Base-by-base conservation (phyloP, 2,329 filamentous ascomycete genomes). In the Setomelanomma holmii region DNA sequence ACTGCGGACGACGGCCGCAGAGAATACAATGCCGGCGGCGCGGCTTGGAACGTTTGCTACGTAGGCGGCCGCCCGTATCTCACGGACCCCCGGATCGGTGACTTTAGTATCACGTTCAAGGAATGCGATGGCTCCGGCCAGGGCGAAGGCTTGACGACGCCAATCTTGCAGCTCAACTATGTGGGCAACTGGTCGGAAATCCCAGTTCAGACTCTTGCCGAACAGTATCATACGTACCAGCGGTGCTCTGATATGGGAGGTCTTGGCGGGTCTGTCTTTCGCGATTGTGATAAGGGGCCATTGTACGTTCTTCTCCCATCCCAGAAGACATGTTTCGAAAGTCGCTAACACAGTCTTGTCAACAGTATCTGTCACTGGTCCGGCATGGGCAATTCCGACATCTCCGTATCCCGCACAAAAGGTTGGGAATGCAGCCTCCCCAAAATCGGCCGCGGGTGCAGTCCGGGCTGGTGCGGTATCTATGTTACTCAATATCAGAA, bases 71-170 rank as follows among this genome's bases (percentile, higher is more conserved):
- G 49, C 7, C 45, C 49, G 23, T 49, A 23, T 41, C 53, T 56
- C 22, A 56, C 16, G 5, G 53, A 56, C 24, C 49, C 49, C 8
- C 49, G 53, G 4, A 56, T 56, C 24, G 53, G 53, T 7, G 53
- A 56, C 10, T 56, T 56, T 45, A 53, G 53, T 40, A 53, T 56
- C 42, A 56, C 40, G 3, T 56, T 56, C 39, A 27, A 36, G 1
- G 33, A 49, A n/a, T 46, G 36, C 12, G 45, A 53, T 40, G 49
- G 53, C 22, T 11, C 1, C 4, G 20, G 21, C 11, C 43, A 53
- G 19, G 46, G 49, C 17, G 40, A 52, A 30, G 53, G 53, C 5
- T 45, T 56, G 8, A 56, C 49, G 2, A 42, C 41, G 11, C 53
- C 53, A 2, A 33, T 44, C 3, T 49, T 56, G 5, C 49, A 56